Base-by-base conservation (phyloP, 306 rosid genomes). In the Trifolium subterraneum region DNA sequence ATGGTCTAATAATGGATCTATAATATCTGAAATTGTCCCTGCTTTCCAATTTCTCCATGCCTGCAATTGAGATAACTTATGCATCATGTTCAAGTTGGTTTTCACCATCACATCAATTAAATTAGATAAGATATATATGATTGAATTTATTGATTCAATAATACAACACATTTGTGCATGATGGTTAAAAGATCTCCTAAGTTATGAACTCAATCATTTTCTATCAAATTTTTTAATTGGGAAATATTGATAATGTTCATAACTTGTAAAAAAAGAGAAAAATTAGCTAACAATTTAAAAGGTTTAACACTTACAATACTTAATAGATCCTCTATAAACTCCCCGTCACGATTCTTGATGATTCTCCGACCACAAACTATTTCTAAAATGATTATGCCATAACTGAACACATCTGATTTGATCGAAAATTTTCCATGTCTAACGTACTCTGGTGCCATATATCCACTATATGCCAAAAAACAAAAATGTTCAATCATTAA, bases 31-130 rank as follows among this genome's bases (percentile, higher is more conserved):
- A 1, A 60, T 31, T 42, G 71, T 79, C 14, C 87, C 90, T 10
- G 78, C 79, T 74, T 12, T 87, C 90, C 90, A 89, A 10, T 75
- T 74, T 79, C 22, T 82, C 94, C 91, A 89, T 25, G 83, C 80
- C 94, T 87, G 76, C 68, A 71, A 22, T 1, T 22, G 25, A 22
- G 25, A 22, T 22, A 22, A 22, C 1, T 22, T 22, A 1, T 22
- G 25, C 25, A 22, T 22, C 25, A 22, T 12, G 48, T 5, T 38
- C 70, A 10, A 11, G 2, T 22, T 22, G 2, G 25, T n/a, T n/a
- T n/a, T n/a, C n/a, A n/a, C n/a, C n/a, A n/a, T n/a, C n/a, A n/a
- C n/a, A n/a, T n/a, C 29, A 25, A 25, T 25, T 4, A 25, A n/a
- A n/a, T 25, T 25, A 2, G 2, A 25, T 25, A 4, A 25, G 2